Base-by-base conservation (phyloP, 305 asterid genomes). In the Lippia alba region DNA sequence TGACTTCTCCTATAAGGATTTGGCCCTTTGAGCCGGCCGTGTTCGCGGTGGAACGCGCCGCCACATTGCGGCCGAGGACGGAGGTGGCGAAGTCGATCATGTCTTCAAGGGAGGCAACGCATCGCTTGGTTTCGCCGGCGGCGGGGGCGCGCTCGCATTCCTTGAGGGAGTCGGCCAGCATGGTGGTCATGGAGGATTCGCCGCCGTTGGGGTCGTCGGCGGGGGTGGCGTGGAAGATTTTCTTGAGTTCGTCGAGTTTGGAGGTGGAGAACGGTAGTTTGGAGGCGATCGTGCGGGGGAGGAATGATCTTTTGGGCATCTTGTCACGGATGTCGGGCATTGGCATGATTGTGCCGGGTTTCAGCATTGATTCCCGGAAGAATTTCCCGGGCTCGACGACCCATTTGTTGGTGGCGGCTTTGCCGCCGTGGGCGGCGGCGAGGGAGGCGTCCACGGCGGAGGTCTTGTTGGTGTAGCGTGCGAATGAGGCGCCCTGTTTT, bases 291-390 rank as follows among this genome's bases (percentile, higher is more conserved):
- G 56, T 66, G n/a, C 96, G 83, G 79, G 97, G 98, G 39, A 92
- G 71, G 66, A 92, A 92, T 1, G 98, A 92, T 88, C 98, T 88
- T 79, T 77, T 80, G 0, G 98, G 98, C 97, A 92, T 90, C 80
- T 80, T 92, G 41, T 92, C 98, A 0, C 77, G 71, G n/a, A 92
- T 85, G 77, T 92, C 96, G 0, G 98, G 98, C 94, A 92, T 85
- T 0, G 95, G 89, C 95, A 90, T 81, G 12, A 81, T 55, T 0
- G 72, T 77, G 4, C 93, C 96, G 24, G 61, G 61, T 66, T 78
- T 84, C 78, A 92, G 56, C 92, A 81, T 86, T 45, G 84, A 65
- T 53, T 92, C 97, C 32, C 91, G 67, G 64, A 90, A 92, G 73
- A 92, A 92, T 70, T 84, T 92, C 1, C 97, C 98, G 0, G 97